A percentile compares a stretch with the other conserved stretches of the same genome.
phyloP scores from a whole-genome alignment of 2,329 filamentous ascomycete species.

The Colletotrichum orchidophilum region DNA sequence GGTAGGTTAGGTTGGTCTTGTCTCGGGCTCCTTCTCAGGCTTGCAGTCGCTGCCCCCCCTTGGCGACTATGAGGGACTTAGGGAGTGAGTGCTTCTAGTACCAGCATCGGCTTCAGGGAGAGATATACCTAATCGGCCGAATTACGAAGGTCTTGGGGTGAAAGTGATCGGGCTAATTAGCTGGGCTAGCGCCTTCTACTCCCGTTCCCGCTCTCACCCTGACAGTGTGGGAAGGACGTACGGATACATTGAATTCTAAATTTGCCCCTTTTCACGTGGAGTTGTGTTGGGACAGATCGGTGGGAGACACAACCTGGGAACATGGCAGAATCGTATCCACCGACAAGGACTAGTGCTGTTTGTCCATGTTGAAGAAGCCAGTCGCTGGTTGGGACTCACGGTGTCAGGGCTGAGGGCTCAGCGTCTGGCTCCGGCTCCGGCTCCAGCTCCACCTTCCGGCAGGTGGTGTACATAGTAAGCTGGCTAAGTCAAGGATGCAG shows the following conservation, averaged over 20 bases:
- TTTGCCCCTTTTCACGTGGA: background rate
- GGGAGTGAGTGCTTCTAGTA: too few species aligned
- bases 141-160: background rate
- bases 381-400: background rate
- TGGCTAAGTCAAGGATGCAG: slow-evolving; percentile 16
- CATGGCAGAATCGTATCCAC: background rate
- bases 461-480: background rate
- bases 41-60: background rate
- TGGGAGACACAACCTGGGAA: background rate
- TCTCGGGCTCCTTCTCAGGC: background rate
- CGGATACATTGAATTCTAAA: background rate
- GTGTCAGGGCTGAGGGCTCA: background rate
- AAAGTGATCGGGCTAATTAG: background rate
- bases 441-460: background rate
- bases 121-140: background rate
- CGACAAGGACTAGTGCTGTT: too few species aligned
- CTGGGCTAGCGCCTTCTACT: slow-evolving; percentile 16
- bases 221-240: too few species aligned
- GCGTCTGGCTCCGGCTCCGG: background rate
- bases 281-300: background rate
- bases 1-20: background rate
- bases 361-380: background rate
- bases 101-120: background rate
- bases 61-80: background rate
- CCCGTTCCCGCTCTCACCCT: slow-evolving; percentile 4